Conservation (phyloP, 495 filamentous ascomycete genomes). For the Lophiostoma macrostomum region DNA sequence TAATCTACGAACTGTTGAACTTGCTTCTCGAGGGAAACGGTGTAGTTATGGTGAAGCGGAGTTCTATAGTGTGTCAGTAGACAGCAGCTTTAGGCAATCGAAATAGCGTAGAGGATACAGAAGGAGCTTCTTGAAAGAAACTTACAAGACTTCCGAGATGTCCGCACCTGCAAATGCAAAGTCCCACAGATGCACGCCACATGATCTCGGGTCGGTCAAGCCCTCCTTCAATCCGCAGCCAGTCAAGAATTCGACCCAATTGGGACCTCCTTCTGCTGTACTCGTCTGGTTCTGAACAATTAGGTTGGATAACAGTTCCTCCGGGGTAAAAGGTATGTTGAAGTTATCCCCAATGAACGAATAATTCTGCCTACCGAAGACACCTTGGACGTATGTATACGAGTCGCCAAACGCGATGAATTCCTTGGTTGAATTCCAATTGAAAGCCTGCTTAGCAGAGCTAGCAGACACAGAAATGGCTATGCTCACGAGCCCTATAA, state of each 20-base stretch:
- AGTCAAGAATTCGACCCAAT: slow-evolving; percentile 52
- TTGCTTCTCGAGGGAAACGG: slow-evolving; percentile 30
- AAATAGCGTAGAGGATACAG: no score
- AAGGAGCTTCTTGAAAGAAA: no score
- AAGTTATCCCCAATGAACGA: slow-evolving; percentile 51
- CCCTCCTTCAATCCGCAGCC: slow-evolving; percentile 43
- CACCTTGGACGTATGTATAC: slow-evolving; percentile 56
- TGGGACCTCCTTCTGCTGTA: slow-evolving; percentile 51
- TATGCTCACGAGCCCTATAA: no score
- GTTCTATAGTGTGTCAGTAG: no score
- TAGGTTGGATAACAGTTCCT: slow-evolving; percentile 45
- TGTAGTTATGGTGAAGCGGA: slow-evolving; percentile 51
- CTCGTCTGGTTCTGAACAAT: slow-evolving; percentile 52
- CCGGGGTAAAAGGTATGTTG: slow-evolving; percentile 42
- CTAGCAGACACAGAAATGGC: no score
- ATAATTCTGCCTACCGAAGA: slow-evolving; percentile 47
- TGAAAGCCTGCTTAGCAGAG: no score
- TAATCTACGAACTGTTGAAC: slow-evolving; percentile 7
- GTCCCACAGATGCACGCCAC: slow-evolving; percentile 52
- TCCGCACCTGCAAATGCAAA: slow-evolving; percentile 56
- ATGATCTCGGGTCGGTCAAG: slow-evolving; percentile 41
- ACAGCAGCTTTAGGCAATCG: no score
- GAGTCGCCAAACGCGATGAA: slow-evolving; percentile 56
- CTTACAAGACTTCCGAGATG: slow-evolving; percentile 43
- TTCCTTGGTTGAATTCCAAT: no score